Conservation (phyloP, 345 rosid species). For the Arabidopsis suecica region DNA sequence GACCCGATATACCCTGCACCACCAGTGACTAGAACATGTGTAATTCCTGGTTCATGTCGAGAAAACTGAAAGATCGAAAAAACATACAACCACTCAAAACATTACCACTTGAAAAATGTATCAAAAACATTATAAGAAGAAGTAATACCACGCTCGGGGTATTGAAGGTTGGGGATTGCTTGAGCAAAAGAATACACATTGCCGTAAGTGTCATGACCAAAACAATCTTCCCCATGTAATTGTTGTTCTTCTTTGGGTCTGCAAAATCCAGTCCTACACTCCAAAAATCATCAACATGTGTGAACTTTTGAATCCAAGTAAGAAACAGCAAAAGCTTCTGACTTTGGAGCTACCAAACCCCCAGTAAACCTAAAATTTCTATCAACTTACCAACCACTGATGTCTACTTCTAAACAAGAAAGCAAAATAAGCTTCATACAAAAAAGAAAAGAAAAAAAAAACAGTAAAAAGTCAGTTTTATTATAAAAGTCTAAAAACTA, state of each 20-base stretch:
- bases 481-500: neutral
- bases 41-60: conserved; percentile 64
- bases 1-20: conserved; percentile 97
- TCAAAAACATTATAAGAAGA: neutral
- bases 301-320: conserved; percentile 10
- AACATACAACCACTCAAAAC: neutral
- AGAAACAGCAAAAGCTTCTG: neutral
- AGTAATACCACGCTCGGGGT: conserved; percentile 61
- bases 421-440: neutral
- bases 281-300: conserved; percentile 7
- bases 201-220: conserved; percentile 75
- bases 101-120: neutral
- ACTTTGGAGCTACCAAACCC: conserved; percentile 10
- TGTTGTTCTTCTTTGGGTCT: conserved; percentile 75
- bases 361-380: neutral
- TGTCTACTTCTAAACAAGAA: neutral
- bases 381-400: conserved; percentile 17
- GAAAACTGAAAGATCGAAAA: conserved; percentile 58
- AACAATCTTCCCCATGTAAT: conserved; percentile 64
- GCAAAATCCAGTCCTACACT: conserved; percentile 73
- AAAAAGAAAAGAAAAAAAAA: neutral
- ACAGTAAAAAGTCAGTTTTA: neutral
- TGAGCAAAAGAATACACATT: conserved; percentile 82
- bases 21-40: conserved; percentile 93
- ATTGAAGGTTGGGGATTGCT: conserved; percentile 60